Evolutionary conservation across 768 basidiomycete genomes (phyloP).

Genomic region (Ephemerocybe angulata): DNA sequence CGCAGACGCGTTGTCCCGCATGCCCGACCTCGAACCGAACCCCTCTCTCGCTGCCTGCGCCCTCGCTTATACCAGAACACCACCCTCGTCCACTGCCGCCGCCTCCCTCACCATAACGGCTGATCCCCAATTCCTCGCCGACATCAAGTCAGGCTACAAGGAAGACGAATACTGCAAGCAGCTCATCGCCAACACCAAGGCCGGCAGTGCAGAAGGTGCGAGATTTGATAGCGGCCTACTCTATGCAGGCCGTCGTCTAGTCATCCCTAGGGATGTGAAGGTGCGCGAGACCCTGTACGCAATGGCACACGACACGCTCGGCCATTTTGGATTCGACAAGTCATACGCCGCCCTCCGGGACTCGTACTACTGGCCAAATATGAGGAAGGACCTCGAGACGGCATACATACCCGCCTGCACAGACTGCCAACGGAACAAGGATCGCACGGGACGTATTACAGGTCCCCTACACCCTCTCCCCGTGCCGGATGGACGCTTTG

Average conservation of each 20-base stretch:
- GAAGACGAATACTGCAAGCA: constrained; percentile 3
- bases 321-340: constrained; percentile 37
- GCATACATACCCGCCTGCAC: constrained; percentile 31
- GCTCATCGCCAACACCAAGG: not conserved
- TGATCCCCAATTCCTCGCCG: not conserved
- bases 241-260: constrained; percentile 18
- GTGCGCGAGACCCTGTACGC: constrained; percentile 20
- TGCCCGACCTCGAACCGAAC: not conserved
- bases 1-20: constrained; percentile 33
- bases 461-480: constrained; percentile 31
- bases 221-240: constrained; percentile 13
- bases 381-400: constrained; percentile 28
- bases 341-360: constrained; percentile 17
- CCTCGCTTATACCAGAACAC: not conserved
- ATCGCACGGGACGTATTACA: constrained; percentile 16
- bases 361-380: constrained; percentile 34
- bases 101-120: not conserved
- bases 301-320: constrained; percentile 25
- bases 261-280: constrained; percentile 22
- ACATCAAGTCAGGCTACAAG: not conserved
- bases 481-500: not conserved
- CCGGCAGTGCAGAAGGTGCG: not conserved
- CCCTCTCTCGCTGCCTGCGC: not conserved
- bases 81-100: not conserved
- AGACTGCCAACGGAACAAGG: constrained; percentile 38